These are phyloP conservation scores for Gardenia jasminoides DNA, from an alignment of 257 asterid genomes.

Conservation along the genomic window DNA sequence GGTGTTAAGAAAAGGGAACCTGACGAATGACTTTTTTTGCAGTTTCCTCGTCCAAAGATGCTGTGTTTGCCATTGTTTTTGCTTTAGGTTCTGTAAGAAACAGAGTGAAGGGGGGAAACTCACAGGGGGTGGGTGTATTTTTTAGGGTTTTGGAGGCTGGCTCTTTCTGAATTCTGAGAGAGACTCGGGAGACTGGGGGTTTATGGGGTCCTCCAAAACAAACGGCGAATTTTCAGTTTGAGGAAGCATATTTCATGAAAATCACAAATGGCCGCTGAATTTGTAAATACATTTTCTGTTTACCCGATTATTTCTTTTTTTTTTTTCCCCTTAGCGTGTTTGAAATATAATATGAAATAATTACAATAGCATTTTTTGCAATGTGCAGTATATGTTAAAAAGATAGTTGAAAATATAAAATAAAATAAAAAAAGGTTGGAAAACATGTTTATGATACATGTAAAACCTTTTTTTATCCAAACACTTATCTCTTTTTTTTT, in stretches of 20 bases:
- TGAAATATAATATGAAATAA: too few species aligned
- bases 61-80: constrained; percentile 37
- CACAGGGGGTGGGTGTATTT: constrained; percentile 17
- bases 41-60: constrained; percentile 72
- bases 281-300: too few species aligned
- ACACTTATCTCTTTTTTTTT: too few species aligned
- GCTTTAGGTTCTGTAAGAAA: constrained; percentile 6
- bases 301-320: too few species aligned
- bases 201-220: not conserved
- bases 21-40: constrained; percentile 84
- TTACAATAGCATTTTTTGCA: too few species aligned
- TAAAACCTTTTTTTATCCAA: too few species aligned
- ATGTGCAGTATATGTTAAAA: too few species aligned
- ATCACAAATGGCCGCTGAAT: not conserved
- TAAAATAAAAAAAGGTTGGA: too few species aligned
- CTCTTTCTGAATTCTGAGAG: too few species aligned
- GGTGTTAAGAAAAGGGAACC: constrained; percentile 33
- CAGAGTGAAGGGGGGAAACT: not conserved
- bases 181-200: not conserved
- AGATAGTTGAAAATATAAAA: too few species aligned
- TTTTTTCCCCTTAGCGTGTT: too few species aligned
- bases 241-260: not conserved
- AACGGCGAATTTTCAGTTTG: not conserved
- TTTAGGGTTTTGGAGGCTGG: constrained; percentile 49
- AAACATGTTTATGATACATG: too few species aligned